phyloP scores from a whole-genome alignment of 257 asterid genomes.

The Nicotiana tomentosiformis region DNA sequence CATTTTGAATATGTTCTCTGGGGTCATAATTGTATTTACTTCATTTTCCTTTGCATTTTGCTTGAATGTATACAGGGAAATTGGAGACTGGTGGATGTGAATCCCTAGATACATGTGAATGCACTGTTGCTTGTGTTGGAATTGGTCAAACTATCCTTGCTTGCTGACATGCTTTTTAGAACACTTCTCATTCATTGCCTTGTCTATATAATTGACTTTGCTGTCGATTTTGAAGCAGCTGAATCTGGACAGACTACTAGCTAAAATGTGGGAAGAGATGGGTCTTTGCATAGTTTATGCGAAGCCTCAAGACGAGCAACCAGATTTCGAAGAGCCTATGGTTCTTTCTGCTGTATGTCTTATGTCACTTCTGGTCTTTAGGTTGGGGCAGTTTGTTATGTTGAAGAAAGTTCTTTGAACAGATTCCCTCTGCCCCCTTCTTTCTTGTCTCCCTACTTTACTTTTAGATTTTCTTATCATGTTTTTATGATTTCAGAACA shows the following conservation, averaged over 20 bases:
- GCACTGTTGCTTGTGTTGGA: neutral
- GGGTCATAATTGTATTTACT: neutral
- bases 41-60: neutral
- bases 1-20: neutral
- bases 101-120: neutral
- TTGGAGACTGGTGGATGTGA: neutral
- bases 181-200: neutral
- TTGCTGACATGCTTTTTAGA: neutral
- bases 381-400: neutral
- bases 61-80: neutral
- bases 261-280: conserved; percentile 87
- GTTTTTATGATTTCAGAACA: conserved; percentile 51
- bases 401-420: neutral
- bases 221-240: conserved; percentile 16
- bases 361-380: neutral
- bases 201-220: conserved; percentile 8
- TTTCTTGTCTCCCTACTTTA: neutral
- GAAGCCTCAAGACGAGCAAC: conserved; percentile 99
- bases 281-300: conserved; percentile 88
- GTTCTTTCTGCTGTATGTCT: conserved; percentile 82
- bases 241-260: conserved; percentile 63
- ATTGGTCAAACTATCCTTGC: neutral
- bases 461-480: neutral
- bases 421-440: neutral
- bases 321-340: conserved; percentile 89